These are phyloP conservation scores for Piper longum DNA, from an alignment of 164 flowering plant genomes.

Conservation along the genomic window DNA sequence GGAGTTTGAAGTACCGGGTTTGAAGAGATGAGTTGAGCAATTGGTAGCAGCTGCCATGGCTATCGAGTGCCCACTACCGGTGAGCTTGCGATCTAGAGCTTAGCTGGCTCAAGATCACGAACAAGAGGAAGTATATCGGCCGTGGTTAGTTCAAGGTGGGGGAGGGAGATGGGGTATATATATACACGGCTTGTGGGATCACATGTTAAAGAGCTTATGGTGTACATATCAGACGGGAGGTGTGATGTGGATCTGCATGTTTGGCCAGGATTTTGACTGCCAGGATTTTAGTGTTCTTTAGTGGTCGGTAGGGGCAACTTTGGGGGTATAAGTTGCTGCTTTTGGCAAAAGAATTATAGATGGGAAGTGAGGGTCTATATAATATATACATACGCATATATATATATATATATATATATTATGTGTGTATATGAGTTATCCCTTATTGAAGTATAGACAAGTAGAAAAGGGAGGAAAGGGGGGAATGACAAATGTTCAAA, in stretches of 20 bases:
- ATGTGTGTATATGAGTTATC: too few species aligned
- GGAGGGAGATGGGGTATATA: background rate
- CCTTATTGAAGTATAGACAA: too few species aligned
- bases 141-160: background rate
- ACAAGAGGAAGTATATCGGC: too few species aligned
- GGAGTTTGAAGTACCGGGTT: background rate
- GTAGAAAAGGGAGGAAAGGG: background rate
- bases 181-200: background rate
- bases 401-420: too few species aligned
- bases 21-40: background rate
- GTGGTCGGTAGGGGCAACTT: conserved; percentile 12
- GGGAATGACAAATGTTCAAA: background rate
- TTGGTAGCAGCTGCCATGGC: background rate
- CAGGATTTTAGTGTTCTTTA: background rate
- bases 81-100: background rate
- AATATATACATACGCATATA: too few species aligned
- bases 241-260: conserved; percentile 8
- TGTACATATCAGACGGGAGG: background rate
- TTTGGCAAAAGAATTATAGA: background rate
- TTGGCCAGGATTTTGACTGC: conserved; percentile 23
- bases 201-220: background rate
- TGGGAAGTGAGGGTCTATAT: too few species aligned
- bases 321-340: background rate
- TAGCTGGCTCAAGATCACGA: background rate
- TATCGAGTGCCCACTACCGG: background rate